phyloP scores from a whole-genome alignment of 345 rosid genomes.

The Melastoma malabathricum region DNA sequence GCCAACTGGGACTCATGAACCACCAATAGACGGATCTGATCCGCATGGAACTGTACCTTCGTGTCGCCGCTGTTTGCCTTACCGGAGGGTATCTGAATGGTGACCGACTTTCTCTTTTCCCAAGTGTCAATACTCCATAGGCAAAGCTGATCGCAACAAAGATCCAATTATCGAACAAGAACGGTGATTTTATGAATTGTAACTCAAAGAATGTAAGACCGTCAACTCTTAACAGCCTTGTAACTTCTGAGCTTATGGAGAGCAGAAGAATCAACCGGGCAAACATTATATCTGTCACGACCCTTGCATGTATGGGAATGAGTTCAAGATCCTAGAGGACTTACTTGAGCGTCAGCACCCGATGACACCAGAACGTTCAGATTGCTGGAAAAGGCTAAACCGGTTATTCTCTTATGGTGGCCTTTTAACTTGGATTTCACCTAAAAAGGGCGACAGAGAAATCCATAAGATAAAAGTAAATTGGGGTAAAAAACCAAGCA shows the following conservation, averaged over 20 bases:
- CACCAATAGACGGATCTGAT: slow-evolving; percentile 58
- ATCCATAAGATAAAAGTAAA: too few species aligned
- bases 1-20: slow-evolving; percentile 81
- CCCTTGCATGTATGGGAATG: background rate
- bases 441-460: slow-evolving; percentile 16
- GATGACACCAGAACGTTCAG: slow-evolving; percentile 76
- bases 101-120: slow-evolving; percentile 65
- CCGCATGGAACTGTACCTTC: slow-evolving; percentile 63
- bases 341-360: slow-evolving; percentile 88
- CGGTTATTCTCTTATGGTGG: slow-evolving; percentile 73
- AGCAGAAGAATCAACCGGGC: background rate
- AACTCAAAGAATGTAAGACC: too few species aligned
- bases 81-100: slow-evolving; percentile 55
- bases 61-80: slow-evolving; percentile 57
- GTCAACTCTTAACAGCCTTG: background rate
- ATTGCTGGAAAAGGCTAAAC: slow-evolving; percentile 69
- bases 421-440: slow-evolving; percentile 79
- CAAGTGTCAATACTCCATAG: slow-evolving; percentile 82
- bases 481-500: background rate
- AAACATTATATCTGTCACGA: too few species aligned
- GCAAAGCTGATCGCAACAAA: slow-evolving; percentile 30
- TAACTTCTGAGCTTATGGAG: background rate
- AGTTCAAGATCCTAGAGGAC: slow-evolving; percentile 7
- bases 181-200: background rate
- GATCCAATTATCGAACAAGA: background rate